phyloP scores from a whole-genome alignment of 2,329 filamentous ascomycete genomes.

The Colletotrichum endophyticum region DNA sequence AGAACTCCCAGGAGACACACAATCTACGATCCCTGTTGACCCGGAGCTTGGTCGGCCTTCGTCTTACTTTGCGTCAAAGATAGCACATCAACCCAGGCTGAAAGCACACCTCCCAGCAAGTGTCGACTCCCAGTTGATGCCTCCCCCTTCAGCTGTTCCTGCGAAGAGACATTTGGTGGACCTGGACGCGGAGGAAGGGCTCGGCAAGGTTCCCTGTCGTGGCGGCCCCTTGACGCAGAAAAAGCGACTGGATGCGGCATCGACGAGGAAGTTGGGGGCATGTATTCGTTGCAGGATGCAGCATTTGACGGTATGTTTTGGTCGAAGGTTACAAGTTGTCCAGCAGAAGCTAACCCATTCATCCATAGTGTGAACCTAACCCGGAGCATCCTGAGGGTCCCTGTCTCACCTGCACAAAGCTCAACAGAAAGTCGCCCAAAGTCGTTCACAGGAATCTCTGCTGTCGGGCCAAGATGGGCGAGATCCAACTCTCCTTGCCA shows the following conservation, averaged over 20 bases:
- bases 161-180: neutral
- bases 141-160: neutral
- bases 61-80: neutral
- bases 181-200: neutral
- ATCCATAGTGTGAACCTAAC: conserved; percentile 41
- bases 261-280: conserved; percentile 40
- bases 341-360: neutral
- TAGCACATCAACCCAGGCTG: neutral
- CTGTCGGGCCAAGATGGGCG: conserved; percentile 46
- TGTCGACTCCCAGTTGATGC: neutral
- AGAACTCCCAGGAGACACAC: neutral
- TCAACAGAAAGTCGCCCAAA: conserved; percentile 47
- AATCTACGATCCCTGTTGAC: neutral
- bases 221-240: neutral
- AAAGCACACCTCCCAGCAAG: neutral
- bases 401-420: conserved; percentile 45
- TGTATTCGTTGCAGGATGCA: conserved; percentile 52
- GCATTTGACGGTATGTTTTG: conserved; percentile 44
- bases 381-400: conserved; percentile 30
- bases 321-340: neutral
- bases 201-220: neutral
- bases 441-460: conserved; percentile 52
- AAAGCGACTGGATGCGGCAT: conserved; percentile 34
- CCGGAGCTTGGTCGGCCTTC: neutral
- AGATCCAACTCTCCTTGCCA: conserved; percentile 37